Evolutionary conservation across 345 rosid species (phyloP).

Genomic region (Odontarrhena argentea): DNA sequence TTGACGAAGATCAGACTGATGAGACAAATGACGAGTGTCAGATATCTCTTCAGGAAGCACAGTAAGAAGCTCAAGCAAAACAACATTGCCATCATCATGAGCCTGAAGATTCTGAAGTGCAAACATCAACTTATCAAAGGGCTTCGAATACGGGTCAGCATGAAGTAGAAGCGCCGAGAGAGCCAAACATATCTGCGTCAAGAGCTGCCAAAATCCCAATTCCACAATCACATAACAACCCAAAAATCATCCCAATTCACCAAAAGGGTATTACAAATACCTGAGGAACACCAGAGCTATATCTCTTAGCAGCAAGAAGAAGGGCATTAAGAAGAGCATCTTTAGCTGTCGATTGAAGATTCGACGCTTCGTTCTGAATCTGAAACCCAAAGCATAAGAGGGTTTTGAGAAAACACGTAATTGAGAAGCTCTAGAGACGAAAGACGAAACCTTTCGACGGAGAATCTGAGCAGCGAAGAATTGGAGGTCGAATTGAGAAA

Average conservation of each 20-base stretch:
- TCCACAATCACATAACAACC: constrained; percentile 24
- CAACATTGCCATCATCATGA: constrained; percentile 79
- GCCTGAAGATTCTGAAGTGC: constrained; percentile 76
- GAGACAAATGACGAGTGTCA: constrained; percentile 64
- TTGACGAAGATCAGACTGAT: constrained; percentile 37
- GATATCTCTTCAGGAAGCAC: constrained; percentile 90
- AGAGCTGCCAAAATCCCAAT: constrained; percentile 54
- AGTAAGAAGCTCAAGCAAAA: constrained; percentile 89
- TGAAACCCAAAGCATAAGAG: constrained; percentile 41
- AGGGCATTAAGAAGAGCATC: constrained; percentile 84
- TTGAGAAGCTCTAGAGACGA: neutral
- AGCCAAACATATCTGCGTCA: constrained; percentile 94
- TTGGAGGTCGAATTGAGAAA: constrained; percentile 70
- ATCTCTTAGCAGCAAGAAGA: constrained; percentile 80
- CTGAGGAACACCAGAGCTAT: constrained; percentile 91
- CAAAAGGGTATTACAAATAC: constrained; percentile 45
- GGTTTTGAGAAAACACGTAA: neutral
- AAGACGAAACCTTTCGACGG: constrained; percentile 71
- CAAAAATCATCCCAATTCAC: neutral
- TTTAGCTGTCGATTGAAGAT: constrained; percentile 65
- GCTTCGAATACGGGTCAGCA: constrained; percentile 73
- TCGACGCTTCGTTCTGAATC: constrained; percentile 87
- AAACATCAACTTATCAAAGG: constrained; percentile 80
- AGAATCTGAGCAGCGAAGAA: constrained; percentile 98
- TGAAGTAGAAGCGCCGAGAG: constrained; percentile 81